Percentiles rank a stretch among this genome's conserved stretches.
Evolutionary conservation across 83 land plant genomes (phyloP).

Genomic region (Picea mariana): DNA sequence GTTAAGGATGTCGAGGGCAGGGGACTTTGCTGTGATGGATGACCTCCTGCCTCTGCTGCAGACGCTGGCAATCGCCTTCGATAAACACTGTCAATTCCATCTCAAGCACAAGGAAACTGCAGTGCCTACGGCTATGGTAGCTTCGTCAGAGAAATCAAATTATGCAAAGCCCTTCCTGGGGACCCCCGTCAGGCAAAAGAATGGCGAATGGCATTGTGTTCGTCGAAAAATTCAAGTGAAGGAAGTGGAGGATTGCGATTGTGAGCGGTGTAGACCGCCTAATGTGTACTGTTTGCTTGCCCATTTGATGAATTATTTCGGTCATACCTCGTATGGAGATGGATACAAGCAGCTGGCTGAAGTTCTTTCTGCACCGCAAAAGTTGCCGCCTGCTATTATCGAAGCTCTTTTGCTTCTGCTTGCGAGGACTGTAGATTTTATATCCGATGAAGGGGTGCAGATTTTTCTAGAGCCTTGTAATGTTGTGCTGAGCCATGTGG

Average conservation of each 20-base stretch:
- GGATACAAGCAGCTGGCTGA: slow-evolving; percentile 3
- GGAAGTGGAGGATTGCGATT: slow-evolving; percentile 19
- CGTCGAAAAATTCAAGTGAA: no score
- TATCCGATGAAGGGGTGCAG: no score
- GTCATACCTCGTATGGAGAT: slow-evolving; percentile 25
- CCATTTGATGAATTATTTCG: slow-evolving; percentile 29
- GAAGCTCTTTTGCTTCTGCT: no score
- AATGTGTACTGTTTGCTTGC: slow-evolving; percentile 25
- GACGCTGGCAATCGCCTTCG: slow-evolving; percentile 25
- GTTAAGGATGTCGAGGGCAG: neutral
- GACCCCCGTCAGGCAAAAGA: slow-evolving; percentile 5
- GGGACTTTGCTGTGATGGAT: slow-evolving; percentile 19
- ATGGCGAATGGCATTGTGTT: slow-evolving; percentile 19
- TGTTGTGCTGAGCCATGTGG: no score
- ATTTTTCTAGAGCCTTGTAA: no score
- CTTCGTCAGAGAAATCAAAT: neutral
- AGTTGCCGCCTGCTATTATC: neutral
- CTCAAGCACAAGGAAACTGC: slow-evolving; percentile 30
- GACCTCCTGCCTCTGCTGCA: no score
- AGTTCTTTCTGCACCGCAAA: neutral
- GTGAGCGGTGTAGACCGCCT: slow-evolving; percentile 22
- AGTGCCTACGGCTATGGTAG: neutral
- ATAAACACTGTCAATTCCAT: slow-evolving; percentile 26
- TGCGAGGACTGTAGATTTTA: no score
- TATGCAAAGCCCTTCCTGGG: slow-evolving; percentile 23